Evolutionary conservation across 306 rosid genomes (phyloP).

Genomic region (Corylus heterophylla): DNA sequence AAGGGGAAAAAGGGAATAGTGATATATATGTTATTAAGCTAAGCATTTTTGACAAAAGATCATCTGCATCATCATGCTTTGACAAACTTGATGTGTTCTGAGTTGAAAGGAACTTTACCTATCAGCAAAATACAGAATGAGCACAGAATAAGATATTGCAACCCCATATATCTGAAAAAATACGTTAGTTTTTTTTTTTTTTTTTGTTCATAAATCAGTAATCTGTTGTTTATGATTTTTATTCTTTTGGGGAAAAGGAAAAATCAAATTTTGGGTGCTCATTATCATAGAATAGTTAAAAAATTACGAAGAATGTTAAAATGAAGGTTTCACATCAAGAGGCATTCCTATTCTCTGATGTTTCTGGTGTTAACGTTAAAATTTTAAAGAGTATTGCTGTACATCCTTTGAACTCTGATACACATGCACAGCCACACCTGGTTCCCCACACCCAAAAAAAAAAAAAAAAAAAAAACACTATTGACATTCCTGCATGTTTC

Average conservation of each 20-base stretch:
- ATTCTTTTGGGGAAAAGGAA: not conserved
- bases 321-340: not conserved
- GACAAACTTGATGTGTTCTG: not conserved
- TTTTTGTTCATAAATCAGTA: not conserved
- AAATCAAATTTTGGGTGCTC: not conserved
- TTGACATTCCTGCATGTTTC: too few species aligned
- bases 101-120: not conserved
- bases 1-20: not conserved
- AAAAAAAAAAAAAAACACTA: not conserved
- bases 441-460: not conserved
- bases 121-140: not conserved
- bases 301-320: not conserved
- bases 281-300: not conserved
- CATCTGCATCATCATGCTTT: not conserved
- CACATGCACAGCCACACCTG: too few species aligned
- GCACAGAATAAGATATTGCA: not conserved
- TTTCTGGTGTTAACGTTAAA: not conserved
- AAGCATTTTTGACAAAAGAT: not conserved
- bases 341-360: not conserved
- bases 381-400: not conserved
- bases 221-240: not conserved
- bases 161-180: not conserved
- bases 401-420: too few species aligned
- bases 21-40: not conserved
- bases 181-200: not conserved